Conservation (phyloP, 2,329 filamentous ascomycete species). For the Penicillium sp. region DNA sequence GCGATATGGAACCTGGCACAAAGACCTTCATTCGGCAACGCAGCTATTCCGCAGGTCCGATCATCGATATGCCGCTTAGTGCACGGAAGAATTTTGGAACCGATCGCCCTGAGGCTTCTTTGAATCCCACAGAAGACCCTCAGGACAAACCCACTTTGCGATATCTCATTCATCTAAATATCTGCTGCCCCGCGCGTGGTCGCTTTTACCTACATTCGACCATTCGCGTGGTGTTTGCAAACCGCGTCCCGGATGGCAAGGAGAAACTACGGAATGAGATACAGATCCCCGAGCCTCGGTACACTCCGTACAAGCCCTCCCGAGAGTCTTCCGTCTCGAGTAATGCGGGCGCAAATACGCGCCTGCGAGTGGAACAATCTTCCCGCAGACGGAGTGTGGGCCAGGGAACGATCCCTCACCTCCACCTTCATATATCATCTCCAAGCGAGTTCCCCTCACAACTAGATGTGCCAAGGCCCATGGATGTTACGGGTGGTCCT, state of each 20-base stretch:
- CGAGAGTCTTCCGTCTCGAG: slow-evolving; percentile 39
- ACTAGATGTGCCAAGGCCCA: slow-evolving; percentile 6
- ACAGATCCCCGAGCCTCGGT: slow-evolving; percentile 82
- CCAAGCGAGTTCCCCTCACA: slow-evolving; percentile 11
- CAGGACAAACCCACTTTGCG: slow-evolving; percentile 67
- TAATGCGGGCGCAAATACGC: slow-evolving; percentile 43
- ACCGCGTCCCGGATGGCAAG: slow-evolving; percentile 91
- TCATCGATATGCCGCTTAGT: slow-evolving; percentile 66
- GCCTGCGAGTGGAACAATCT: slow-evolving; percentile 58
- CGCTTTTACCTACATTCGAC: slow-evolving; percentile 89
- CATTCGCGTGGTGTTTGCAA: slow-evolving; percentile 93
- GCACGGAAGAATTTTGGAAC: slow-evolving; percentile 45
- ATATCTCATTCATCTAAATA: slow-evolving; percentile 89
- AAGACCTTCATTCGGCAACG: slow-evolving; percentile 96
- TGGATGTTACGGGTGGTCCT: slow-evolving; percentile 13
- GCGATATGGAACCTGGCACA: slow-evolving; percentile 87
- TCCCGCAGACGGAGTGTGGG: slow-evolving; percentile 58
- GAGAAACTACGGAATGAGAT: slow-evolving; percentile 89
- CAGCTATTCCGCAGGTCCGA: slow-evolving; percentile 83
- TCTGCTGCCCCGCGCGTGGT: slow-evolving; percentile 80
- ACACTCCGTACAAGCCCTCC: slow-evolving; percentile 73
- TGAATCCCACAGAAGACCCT: slow-evolving; percentile 39
- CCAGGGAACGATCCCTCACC: slow-evolving; percentile 20
- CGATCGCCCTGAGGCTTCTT: slow-evolving; percentile 54
- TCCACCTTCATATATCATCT: slow-evolving; percentile 11